phyloP scores from a whole-genome alignment of 345 rosid species.

The Carallia pectinifolia region DNA sequence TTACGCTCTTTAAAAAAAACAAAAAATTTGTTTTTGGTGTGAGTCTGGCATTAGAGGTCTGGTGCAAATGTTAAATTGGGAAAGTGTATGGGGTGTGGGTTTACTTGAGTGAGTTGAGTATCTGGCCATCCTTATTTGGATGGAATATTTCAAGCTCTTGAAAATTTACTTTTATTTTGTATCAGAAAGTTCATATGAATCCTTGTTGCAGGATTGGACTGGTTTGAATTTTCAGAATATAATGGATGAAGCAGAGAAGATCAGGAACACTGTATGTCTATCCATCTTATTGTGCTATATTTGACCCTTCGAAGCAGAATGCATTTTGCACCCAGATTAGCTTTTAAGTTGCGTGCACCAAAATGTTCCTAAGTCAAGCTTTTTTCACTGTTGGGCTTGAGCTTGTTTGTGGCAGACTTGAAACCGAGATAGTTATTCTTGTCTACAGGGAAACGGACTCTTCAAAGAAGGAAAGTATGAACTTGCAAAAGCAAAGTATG shows the following conservation, averaged over 20 bases:
- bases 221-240: constrained; percentile 82
- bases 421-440: not conserved
- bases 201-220: constrained; percentile 84
- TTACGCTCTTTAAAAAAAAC: no score
- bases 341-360: no score
- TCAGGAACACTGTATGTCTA: constrained; percentile 70
- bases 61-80: no score
- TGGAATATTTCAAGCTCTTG: not conserved
- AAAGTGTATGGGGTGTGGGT: not conserved
- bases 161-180: not conserved
- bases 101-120: not conserved
- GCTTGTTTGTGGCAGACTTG: not conserved
- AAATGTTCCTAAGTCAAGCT: not conserved
- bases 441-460: constrained; percentile 80
- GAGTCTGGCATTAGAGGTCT: no score
- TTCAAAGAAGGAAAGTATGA: constrained; percentile 95
- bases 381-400: not conserved
- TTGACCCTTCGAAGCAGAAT: not conserved
- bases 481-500: constrained; percentile 93
- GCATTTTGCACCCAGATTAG: not conserved
- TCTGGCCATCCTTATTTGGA: not conserved
- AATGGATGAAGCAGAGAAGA: constrained; percentile 90
- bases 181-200: constrained; percentile 5
- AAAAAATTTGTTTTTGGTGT: not conserved
- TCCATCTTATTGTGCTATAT: constrained; percentile 2